These are phyloP conservation scores for Alternaria sp. DNA, from an alignment of 2,329 filamentous ascomycete species.

Conservation along the genomic window DNA sequence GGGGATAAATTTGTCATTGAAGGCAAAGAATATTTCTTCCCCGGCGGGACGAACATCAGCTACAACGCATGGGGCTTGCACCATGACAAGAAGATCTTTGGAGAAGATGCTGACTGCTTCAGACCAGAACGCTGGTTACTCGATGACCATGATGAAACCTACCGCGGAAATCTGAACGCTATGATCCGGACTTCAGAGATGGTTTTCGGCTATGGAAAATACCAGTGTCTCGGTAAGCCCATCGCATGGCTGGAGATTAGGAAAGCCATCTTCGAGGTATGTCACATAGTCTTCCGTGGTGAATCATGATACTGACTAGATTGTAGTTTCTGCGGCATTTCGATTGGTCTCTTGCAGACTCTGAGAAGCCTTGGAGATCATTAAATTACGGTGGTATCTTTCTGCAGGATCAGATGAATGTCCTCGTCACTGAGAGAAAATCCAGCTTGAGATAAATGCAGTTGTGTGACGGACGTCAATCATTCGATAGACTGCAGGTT, in stretches of 20 bases:
- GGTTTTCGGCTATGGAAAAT: constrained; percentile 45
- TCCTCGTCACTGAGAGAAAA: constrained; percentile 26
- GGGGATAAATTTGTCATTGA: constrained; percentile 21
- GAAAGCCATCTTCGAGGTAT: constrained; percentile 51
- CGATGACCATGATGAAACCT: constrained; percentile 17
- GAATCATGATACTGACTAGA: not conserved
- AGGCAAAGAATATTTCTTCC: constrained; percentile 31
- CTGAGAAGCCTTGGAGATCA: constrained; percentile 31
- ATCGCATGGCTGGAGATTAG: constrained; percentile 46
- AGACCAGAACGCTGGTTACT: constrained; percentile 59
- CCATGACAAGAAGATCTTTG: constrained; percentile 35
- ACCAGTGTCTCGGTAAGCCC: constrained; percentile 41
- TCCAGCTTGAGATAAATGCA: not conserved
- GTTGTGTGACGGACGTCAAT: not conserved
- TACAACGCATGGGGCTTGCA: constrained; percentile 35
- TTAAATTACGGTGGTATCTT: constrained; percentile 32
- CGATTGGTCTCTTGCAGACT: constrained; percentile 32
- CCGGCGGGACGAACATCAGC: constrained; percentile 38
- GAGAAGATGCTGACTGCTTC: constrained; percentile 54
- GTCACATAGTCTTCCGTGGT: not conserved
- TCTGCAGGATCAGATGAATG: constrained; percentile 32
- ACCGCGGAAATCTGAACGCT: constrained; percentile 12
- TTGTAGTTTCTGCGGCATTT: constrained; percentile 31
- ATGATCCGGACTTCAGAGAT: constrained; percentile 42
- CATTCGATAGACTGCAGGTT: not conserved